Percentiles rank a stretch among this genome's conserved stretches.
Evolutionary conservation across 2,329 filamentous ascomycete species (phyloP).

Genomic region (Alternaria triticina): DNA sequence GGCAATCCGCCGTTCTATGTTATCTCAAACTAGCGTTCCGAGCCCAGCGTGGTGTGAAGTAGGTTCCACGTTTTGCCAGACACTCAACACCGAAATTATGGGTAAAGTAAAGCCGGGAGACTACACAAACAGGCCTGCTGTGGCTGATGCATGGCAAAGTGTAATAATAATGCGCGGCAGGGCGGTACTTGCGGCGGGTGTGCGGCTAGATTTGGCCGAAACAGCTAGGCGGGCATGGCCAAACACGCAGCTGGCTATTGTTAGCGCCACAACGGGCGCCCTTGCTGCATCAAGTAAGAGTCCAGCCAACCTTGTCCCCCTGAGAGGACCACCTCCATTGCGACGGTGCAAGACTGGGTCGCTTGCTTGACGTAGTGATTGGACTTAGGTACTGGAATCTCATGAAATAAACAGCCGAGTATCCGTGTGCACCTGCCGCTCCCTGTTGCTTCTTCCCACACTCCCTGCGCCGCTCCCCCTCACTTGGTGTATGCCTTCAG

Average conservation of each 20-base stretch:
- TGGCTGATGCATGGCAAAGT: slow-evolving; percentile 14
- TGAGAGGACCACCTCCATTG: slow-evolving; percentile 12
- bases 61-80: neutral
- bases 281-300: slow-evolving; percentile 6
- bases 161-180: neutral
- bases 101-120: neutral
- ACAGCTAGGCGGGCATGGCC: neutral
- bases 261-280: slow-evolving; percentile 13
- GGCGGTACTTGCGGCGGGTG: neutral
- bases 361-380: slow-evolving; percentile 14
- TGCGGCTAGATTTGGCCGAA: neutral
- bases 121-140: neutral
- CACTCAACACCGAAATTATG: neutral
- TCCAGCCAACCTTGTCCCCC: slow-evolving; percentile 14
- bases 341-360: slow-evolving; percentile 2
- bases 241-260: slow-evolving; percentile 4
- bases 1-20: too few species aligned
- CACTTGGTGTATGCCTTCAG: slow-evolving; percentile 14
- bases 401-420: slow-evolving; percentile 21
- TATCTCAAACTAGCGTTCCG: neutral
- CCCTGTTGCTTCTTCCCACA: slow-evolving; percentile 12
- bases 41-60: neutral
- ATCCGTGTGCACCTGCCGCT: slow-evolving; percentile 30
- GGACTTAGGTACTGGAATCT: slow-evolving; percentile 18
- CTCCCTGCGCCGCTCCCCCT: slow-evolving; percentile 11